A percentile compares a stretch with the other conserved stretches of the same genome.
Conservation (phyloP, 164 flowering plant species). For the Cinnamomum chago region DNA sequence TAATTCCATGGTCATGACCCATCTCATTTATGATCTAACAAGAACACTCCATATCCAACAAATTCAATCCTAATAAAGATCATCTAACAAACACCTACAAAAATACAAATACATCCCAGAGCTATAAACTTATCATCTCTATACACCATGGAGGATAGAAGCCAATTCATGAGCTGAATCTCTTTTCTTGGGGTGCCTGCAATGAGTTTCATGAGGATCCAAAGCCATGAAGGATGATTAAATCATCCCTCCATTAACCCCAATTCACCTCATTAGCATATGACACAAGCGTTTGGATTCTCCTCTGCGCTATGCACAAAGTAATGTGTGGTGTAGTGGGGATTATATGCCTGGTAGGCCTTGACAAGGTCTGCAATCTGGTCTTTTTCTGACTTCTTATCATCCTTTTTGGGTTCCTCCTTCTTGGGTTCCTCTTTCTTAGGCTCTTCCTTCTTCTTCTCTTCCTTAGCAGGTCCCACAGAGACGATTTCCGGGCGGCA, state of each 20-base stretch:
- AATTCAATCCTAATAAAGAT: background rate
- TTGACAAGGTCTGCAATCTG: conserved; percentile 41
- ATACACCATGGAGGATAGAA: background rate
- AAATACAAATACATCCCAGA: background rate
- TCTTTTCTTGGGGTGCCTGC: background rate
- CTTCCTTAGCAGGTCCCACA: conserved; percentile 79
- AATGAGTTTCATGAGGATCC: background rate
- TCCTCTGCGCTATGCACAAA: conserved; percentile 70
- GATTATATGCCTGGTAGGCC: conserved; percentile 60
- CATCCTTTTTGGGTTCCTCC: conserved; percentile 14
- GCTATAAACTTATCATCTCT: background rate
- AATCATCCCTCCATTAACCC: too few species aligned
- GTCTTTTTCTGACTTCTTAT: conserved; percentile 25
- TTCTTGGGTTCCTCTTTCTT: conserved; percentile 13
- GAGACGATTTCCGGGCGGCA: conserved; percentile 53
- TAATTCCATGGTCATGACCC: background rate
- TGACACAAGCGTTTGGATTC: conserved; percentile 80
- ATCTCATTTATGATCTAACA: background rate
- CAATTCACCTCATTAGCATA: conserved; percentile 31
- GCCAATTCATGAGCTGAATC: background rate
- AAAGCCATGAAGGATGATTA: background rate
- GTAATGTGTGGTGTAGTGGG: conserved; percentile 50
- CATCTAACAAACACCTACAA: background rate
- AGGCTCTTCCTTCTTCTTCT: conserved; percentile 31
- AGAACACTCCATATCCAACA: background rate